Evolutionary conservation across 73 alveolate species (phyloP).

Genomic region (Tetrahymena malaccensis): DNA sequence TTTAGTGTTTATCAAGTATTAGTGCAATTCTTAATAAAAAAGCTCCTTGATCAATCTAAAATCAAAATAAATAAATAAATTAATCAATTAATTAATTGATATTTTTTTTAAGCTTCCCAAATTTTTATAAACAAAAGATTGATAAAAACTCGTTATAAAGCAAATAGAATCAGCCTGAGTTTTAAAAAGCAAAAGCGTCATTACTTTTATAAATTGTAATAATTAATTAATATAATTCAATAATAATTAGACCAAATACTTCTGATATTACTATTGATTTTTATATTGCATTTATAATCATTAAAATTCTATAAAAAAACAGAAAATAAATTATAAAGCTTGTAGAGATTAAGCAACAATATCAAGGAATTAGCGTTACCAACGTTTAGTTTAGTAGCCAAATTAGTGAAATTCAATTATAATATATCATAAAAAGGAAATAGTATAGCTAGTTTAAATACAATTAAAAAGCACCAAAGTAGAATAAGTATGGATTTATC

Average conservation of each 20-base stretch:
- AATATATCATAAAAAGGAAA: no score
- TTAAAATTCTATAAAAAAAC: not conserved
- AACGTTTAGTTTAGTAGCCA: not conserved
- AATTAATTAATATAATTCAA: not conserved
- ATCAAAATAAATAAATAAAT: not conserved
- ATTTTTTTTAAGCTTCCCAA: not conserved
- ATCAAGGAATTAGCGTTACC: not conserved
- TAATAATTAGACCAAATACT: not conserved
- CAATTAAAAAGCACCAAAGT: not conserved
- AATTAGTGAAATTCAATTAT: no score
- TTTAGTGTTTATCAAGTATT: not conserved
- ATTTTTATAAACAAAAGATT: not conserved
- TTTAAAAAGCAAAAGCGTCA: not conserved
- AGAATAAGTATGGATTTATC: not conserved
- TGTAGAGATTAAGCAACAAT: not conserved
- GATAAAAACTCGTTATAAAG: not conserved
- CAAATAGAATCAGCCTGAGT: not conserved
- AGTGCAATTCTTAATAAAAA: not conserved
- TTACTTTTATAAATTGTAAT: not conserved
- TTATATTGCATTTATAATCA: not conserved
- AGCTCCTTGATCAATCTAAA: not conserved
- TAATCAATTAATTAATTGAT: no score
- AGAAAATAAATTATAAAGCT: not conserved
- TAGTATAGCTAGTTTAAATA: not conserved
- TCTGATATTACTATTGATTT: not conserved